Percentiles rank a stretch among this genome's conserved stretches.
Evolutionary conservation across 139 green algal genomes (phyloP).

Genomic region (Closterium sp.): DNA sequence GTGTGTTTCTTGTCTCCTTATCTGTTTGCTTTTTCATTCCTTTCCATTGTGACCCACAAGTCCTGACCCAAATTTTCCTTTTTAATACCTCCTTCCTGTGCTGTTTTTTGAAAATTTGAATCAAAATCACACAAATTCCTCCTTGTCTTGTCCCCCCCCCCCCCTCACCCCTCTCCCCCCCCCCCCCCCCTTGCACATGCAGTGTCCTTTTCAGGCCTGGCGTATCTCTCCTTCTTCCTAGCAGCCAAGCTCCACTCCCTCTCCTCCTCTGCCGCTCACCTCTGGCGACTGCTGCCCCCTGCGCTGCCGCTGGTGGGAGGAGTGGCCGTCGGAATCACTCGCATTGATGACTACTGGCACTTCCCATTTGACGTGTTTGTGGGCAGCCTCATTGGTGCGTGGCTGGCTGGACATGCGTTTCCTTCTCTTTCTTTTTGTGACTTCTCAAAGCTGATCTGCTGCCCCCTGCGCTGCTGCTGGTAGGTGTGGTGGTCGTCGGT

Average conservation of each 20-base stretch:
- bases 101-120: too few species aligned
- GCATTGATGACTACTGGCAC: conserved; percentile 49
- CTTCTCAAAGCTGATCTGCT: background rate
- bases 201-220: conserved; percentile 30
- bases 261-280: background rate
- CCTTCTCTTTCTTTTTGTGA: background rate
- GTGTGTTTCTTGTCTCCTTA: too few species aligned
- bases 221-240: conserved; percentile 43
- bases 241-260: conserved; percentile 37
- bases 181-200: background rate
- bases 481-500: conserved; percentile 21
- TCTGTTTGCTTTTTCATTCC: too few species aligned
- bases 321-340: conserved; percentile 22
- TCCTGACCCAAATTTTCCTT: too few species aligned
- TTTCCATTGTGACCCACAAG: too few species aligned
- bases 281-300: conserved; percentile 1
- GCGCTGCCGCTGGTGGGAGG: conserved; percentile 24
- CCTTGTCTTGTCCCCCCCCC: background rate
- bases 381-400: conserved; percentile 30
- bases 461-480: conserved; percentile 1
- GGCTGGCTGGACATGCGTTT: background rate
- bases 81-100: too few species aligned
- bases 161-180: background rate
- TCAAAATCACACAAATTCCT: too few species aligned
- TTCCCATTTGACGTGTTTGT: conserved; percentile 25